These are phyloP conservation scores for Colletotrichum lini DNA, from an alignment of 2,329 filamentous ascomycete species.

Conservation along the genomic window DNA sequence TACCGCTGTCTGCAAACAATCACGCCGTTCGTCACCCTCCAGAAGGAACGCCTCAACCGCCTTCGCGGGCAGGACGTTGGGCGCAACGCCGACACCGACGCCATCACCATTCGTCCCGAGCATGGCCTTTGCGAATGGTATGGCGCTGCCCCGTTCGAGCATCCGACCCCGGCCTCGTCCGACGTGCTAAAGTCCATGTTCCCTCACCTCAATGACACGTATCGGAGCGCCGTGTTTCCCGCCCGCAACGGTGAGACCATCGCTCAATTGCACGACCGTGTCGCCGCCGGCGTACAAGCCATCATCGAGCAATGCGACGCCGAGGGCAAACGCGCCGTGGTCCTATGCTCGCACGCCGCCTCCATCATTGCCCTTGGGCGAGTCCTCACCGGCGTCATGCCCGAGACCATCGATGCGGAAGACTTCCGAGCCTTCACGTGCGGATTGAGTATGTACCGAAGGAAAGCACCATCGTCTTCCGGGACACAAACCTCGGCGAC, in stretches of 20 bases:
- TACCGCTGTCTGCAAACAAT: slow-evolving; percentile 92
- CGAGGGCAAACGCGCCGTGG: slow-evolving; percentile 77
- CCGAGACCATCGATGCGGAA: slow-evolving; percentile 77
- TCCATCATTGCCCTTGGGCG: slow-evolving; percentile 89
- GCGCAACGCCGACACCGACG: slow-evolving; percentile 32
- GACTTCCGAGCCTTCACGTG: slow-evolving; percentile 92
- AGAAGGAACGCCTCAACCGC: slow-evolving; percentile 45
- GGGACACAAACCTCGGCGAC: slow-evolving; percentile 9
- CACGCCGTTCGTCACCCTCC: slow-evolving; percentile 73
- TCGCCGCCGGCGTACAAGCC: slow-evolving; percentile 77
- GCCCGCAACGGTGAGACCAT: slow-evolving; percentile 83
- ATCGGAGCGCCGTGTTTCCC: slow-evolving; percentile 78
- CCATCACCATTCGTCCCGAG: slow-evolving; percentile 66
- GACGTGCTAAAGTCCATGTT: slow-evolving; percentile 77
- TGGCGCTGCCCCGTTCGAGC: slow-evolving; percentile 86
- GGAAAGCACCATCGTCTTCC: slow-evolving; percentile 44
- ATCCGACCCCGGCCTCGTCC: slow-evolving; percentile 81
- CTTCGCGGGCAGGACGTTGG: slow-evolving; percentile 23
- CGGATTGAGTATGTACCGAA: slow-evolving; percentile 77
- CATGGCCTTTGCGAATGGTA: slow-evolving; percentile 87
- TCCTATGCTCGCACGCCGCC: slow-evolving; percentile 93
- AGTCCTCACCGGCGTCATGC: slow-evolving; percentile 83
- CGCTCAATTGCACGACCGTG: slow-evolving; percentile 82
- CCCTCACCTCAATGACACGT: slow-evolving; percentile 69
- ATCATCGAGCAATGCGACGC: slow-evolving; percentile 82